phyloP scores from a whole-genome alignment of 208 protist species.

The Trypanosoma scelopori region DNA sequence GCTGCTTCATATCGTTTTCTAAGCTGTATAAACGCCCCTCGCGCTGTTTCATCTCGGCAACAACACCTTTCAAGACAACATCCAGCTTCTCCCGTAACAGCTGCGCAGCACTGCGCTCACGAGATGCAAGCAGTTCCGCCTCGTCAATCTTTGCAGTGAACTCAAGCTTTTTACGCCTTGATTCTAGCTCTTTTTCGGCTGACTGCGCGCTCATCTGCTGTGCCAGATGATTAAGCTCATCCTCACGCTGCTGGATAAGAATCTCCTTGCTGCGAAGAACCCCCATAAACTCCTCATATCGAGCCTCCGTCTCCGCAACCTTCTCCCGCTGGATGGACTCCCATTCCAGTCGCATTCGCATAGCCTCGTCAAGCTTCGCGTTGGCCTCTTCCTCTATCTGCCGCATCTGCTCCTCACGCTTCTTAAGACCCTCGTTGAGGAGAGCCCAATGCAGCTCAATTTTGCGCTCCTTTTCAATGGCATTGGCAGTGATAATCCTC shows the following conservation, averaged over 20 bases:
- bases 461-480: conserved; percentile 30
- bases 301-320: conserved; percentile 13
- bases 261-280: conserved; percentile 17
- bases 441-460: conserved; percentile 34
- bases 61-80: conserved; percentile 28
- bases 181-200: background rate
- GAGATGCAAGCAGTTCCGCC: conserved; percentile 37
- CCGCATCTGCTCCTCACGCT: conserved; percentile 40
- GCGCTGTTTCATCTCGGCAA: conserved; percentile 29
- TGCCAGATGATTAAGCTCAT: conserved; percentile 17
- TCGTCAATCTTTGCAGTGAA: conserved; percentile 34
- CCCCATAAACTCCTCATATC: conserved; percentile 3
- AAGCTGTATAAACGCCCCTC: conserved; percentile 30
- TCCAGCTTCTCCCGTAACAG: conserved; percentile 45
- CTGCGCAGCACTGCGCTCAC: conserved; percentile 38
- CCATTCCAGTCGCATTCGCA: conserved; percentile 29
- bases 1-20: conserved; percentile 35
- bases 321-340: conserved; percentile 22
- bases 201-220: conserved; percentile 11
- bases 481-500: conserved; percentile 31
- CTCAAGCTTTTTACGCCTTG: conserved; percentile 17
- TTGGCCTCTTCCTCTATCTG: conserved; percentile 42
- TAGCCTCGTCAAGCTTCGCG: conserved; percentile 27
- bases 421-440: conserved; percentile 33
- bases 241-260: conserved; percentile 23